A percentile compares a stretch with the other conserved stretches of the same genome.
These are phyloP conservation scores for Neonectria hederae DNA, from an alignment of 2,329 filamentous ascomycete species.

Conservation along the genomic window DNA sequence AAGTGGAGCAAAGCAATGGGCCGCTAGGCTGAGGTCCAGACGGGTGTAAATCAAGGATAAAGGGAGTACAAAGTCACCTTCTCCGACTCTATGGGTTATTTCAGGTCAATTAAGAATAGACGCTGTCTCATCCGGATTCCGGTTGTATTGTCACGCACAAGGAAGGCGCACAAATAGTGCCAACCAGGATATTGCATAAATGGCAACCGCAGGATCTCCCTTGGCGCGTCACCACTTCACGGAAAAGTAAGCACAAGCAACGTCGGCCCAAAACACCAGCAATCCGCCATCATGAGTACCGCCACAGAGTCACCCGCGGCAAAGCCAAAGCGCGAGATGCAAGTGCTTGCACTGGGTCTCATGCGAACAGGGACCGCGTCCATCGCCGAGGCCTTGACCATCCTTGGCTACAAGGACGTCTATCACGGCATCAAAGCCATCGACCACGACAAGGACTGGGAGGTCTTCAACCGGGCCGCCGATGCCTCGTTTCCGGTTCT, in stretches of 20 bases:
- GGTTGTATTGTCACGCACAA: no score
- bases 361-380: conserved; percentile 47
- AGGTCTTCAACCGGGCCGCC: conserved; percentile 38
- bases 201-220: not conserved
- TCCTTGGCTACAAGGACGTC: conserved; percentile 47
- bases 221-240: not conserved
- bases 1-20: not conserved
- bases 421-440: conserved; percentile 44
- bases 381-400: conserved; percentile 45
- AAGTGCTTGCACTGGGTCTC: conserved; percentile 45
- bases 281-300: conserved; percentile 4
- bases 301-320: no score
- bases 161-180: no score
- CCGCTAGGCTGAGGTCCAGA: not conserved
- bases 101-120: not conserved
- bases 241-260: not conserved
- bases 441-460: conserved; percentile 37
- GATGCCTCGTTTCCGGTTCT: conserved; percentile 44
- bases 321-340: conserved; percentile 37
- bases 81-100: not conserved
- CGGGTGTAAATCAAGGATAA: not conserved
- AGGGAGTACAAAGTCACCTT: not conserved
- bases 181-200: no score
- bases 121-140: not conserved
- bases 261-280: not conserved